These are phyloP conservation scores for Fusarium zealandicum DNA, from an alignment of 2,329 filamentous ascomycete species.

Conservation along the genomic window DNA sequence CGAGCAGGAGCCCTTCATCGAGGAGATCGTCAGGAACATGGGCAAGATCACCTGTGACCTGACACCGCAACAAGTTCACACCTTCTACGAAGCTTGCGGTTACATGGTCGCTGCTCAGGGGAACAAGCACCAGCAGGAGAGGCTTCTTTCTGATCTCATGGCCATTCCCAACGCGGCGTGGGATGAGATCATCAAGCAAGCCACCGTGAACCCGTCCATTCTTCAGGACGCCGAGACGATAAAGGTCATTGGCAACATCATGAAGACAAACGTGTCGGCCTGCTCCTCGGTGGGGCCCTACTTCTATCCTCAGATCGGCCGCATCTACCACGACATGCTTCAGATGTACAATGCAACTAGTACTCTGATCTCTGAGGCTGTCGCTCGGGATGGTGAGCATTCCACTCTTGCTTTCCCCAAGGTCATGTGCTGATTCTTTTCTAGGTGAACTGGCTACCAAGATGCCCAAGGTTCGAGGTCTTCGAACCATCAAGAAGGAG, in stretches of 20 bases:
- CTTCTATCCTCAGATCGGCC: constrained; percentile 97
- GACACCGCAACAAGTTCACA: constrained; percentile 96
- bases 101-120: constrained; percentile 99
- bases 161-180: constrained; percentile 90
- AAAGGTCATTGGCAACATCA: constrained; percentile 98
- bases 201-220: constrained; percentile 83
- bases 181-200: constrained; percentile 91
- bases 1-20: constrained; percentile 95
- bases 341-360: constrained; percentile 99
- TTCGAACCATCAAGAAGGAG: constrained; percentile 99
- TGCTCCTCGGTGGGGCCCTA: constrained; percentile 96
- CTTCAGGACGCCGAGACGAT: constrained; percentile 94
- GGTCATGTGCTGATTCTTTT: constrained; percentile 43
- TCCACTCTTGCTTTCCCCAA: constrained; percentile 21
- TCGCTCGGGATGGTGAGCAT: constrained; percentile 76
- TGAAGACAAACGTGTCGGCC: constrained; percentile 99
- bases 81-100: constrained; percentile 97
- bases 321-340: constrained; percentile 98
- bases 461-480: constrained; percentile 93
- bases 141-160: constrained; percentile 92
- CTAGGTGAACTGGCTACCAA: constrained; percentile 90
- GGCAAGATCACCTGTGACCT: constrained; percentile 95
- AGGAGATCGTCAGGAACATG: constrained; percentile 96
- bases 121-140: constrained; percentile 91
- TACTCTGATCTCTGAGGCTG: constrained; percentile 91